Evolutionary conservation across 805 yeast species (phyloP), one percentile per base, ranked within the genome.

Genomic region (Saccharomycopsis synnaedendra): DNA sequence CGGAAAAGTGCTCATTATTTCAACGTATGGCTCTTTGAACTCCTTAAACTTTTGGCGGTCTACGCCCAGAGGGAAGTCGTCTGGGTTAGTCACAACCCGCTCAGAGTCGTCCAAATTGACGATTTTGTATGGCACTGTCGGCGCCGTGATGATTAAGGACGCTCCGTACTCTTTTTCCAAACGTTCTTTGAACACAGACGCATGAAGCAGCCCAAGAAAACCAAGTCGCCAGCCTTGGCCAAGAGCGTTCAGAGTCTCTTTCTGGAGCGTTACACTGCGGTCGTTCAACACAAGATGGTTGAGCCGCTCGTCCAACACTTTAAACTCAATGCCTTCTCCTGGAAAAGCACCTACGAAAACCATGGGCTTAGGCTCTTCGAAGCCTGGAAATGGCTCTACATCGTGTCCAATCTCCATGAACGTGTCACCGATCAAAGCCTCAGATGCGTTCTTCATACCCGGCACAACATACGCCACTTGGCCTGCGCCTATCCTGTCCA

Each of bases 181-280:
- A 44, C 98, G 69, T 57, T 93, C 97, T 57, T 84, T 83, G 64
- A 90, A 90, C 1, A 90, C 97, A 6, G 95, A 82, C 0, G 97
- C 97, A 67, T 90, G 98, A 34, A 90, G 65, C 0, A 97, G 86
- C 0, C 98, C 98, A 32, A 90, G 66, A 60, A 90, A 90, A 1
- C 98, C 98, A 35, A 90, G 66, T 63, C 97, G 77, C 98, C 98
- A 90, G 35, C 98, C 98, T 58, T 89, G 93, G 0, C 98, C 98
- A 49, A 90, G 68, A 0, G 97, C 97, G 59, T 81, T 84, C 0
- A 97, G 89, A 0, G 95, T 85, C 57, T 90, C 97, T 57, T 89
- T 78, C 57, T 85, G 88, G 44, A 90, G 69, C 0, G 93, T 78
- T 1, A 93, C 97, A 1, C 96, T 82, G 57, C 97, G 76, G 60